A percentile compares a stretch with the other conserved stretches of the same genome.
phyloP scores from a whole-genome alignment of 164 flowering plant species.

The Pachysandra terminalis region DNA sequence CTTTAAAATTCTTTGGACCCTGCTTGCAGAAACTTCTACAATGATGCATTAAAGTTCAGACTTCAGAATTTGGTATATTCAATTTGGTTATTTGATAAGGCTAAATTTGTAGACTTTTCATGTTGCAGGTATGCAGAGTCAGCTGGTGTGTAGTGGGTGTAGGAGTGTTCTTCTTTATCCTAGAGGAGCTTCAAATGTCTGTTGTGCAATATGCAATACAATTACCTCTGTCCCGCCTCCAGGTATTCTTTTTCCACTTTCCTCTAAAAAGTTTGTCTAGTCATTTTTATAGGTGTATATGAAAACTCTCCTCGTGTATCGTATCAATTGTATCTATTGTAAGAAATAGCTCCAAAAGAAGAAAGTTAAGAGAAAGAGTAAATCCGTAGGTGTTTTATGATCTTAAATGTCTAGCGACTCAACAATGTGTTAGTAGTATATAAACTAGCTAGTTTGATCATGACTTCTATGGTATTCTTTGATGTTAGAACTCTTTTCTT shows the following conservation, averaged over 20 bases:
- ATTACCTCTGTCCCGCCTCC: constrained; percentile 73
- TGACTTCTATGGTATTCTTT: too few relatives aligned
- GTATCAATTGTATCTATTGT: too few relatives aligned
- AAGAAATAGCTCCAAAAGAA: too few relatives aligned
- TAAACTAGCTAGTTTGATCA: too few relatives aligned
- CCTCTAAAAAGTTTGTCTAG: neutral
- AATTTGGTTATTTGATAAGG: neutral
- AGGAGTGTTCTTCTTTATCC: constrained; percentile 80
- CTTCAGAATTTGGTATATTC: neutral
- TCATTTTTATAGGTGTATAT: too few relatives aligned
- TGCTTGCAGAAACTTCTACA: neutral
- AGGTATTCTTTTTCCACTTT: constrained; percentile 40
- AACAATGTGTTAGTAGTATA: too few relatives aligned
- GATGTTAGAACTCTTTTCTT: too few relatives aligned
- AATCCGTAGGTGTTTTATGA: too few relatives aligned
- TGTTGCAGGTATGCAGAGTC: constrained; percentile 88
- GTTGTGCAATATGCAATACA: constrained; percentile 83
- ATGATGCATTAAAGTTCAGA: neutral
- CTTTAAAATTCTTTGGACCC: too few relatives aligned
- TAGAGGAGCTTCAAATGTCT: constrained; percentile 88
- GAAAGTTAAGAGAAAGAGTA: too few relatives aligned
- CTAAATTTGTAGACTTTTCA: neutral
- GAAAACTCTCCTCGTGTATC: too few relatives aligned
- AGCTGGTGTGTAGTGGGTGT: constrained; percentile 87
- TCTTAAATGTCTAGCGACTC: too few relatives aligned